Conservation (phyloP, 306 rosid species). For the Alnus glutinosa region DNA sequence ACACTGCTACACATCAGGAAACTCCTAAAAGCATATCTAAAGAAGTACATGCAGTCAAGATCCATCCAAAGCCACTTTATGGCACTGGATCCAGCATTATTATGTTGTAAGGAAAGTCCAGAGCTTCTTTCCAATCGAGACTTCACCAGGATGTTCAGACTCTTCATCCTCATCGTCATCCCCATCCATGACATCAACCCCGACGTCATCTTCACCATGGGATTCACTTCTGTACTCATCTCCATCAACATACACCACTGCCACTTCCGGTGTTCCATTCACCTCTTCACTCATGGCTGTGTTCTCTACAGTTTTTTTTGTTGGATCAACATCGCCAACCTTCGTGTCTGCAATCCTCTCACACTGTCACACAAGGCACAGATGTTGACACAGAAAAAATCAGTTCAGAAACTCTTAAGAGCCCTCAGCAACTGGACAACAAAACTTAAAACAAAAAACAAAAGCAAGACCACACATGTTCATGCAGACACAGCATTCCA, state of each 20-base stretch:
- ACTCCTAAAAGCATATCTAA: constrained; percentile 52
- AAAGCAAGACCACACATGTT: background rate
- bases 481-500: background rate
- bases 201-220: constrained; percentile 47
- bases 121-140: constrained; percentile 80
- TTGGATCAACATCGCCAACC: constrained; percentile 44
- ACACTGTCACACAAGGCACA: constrained; percentile 39
- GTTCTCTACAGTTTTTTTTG: constrained; percentile 30
- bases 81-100: constrained; percentile 19
- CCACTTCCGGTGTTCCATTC: constrained; percentile 60
- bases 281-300: constrained; percentile 82
- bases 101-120: constrained; percentile 88
- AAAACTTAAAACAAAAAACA: background rate
- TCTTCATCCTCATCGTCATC: constrained; percentile 56
- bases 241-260: constrained; percentile 33
- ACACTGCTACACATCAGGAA: constrained; percentile 45
- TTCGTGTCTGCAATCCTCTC: constrained; percentile 41
- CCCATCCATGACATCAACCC: constrained; percentile 10
- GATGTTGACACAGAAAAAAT: background rate
- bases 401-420: background rate
- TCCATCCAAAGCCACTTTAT: constrained; percentile 29
- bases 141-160: constrained; percentile 69
- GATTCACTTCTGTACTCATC: constrained; percentile 60
- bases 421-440: background rate
- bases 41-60: constrained; percentile 40